These are phyloP conservation scores for Xylaria bambusicola DNA, from an alignment of 495 filamentous ascomycete species.

Conservation along the genomic window DNA sequence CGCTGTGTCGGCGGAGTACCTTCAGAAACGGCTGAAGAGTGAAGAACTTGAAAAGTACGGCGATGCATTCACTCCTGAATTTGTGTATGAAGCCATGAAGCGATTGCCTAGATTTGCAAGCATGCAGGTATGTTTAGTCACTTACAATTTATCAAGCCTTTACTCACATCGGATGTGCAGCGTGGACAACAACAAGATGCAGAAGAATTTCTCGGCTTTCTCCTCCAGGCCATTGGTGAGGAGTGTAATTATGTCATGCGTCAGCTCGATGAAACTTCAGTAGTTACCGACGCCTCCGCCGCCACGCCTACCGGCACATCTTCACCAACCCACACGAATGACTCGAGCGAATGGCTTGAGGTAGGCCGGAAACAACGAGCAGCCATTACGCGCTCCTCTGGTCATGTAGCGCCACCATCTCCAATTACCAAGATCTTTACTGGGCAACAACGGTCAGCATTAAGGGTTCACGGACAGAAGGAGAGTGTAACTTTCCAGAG, in stretches of 20 bases:
- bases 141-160: background rate
- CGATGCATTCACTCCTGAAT: conserved; percentile 89
- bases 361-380: conserved; percentile 90
- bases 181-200: conserved; percentile 98
- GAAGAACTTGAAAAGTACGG: conserved; percentile 88
- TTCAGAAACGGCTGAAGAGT: conserved; percentile 71
- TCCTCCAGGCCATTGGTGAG: conserved; percentile 89
- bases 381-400: conserved; percentile 84
- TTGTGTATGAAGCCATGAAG: conserved; percentile 90
- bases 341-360: conserved; percentile 78
- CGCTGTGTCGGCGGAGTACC: conserved; percentile 69
- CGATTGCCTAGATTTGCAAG: conserved; percentile 83
- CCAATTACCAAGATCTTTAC: conserved; percentile 95
- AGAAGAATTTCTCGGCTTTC: conserved; percentile 93
- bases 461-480: conserved; percentile 83
- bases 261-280: conserved; percentile 41
- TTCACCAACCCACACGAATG: conserved; percentile 42
- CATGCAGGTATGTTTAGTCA: conserved; percentile 69
- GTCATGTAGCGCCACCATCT: conserved; percentile 67
- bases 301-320: conserved; percentile 40
- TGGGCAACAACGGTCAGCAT: conserved; percentile 85
- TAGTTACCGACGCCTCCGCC: conserved; percentile 42
- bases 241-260: conserved; percentile 82
- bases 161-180: conserved; percentile 46
- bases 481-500: conserved; percentile 89